These are phyloP conservation scores for Saccharata proteae DNA, from an alignment of 2,329 filamentous ascomycete species.

Conservation along the genomic window DNA sequence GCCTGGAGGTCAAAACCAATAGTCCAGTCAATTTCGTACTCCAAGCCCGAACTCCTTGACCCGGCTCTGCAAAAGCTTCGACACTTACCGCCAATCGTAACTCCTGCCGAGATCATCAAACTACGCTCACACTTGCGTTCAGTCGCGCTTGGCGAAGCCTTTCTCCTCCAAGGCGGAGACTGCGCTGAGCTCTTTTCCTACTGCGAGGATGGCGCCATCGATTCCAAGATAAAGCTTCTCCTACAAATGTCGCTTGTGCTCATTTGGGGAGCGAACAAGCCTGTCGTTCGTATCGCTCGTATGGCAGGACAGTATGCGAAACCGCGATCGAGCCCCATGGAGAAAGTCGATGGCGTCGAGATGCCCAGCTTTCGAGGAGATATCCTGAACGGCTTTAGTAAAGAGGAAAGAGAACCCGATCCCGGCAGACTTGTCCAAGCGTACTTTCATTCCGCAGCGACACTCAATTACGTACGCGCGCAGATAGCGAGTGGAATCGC, in stretches of 20 bases:
- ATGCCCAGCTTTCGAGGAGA: constrained; percentile 90
- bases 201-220: constrained; percentile 77
- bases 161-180: constrained; percentile 90
- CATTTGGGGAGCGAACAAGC: constrained; percentile 73
- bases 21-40: constrained; percentile 62
- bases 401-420: constrained; percentile 67
- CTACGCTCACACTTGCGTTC: constrained; percentile 70
- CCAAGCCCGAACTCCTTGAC: constrained; percentile 47
- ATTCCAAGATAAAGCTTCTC: constrained; percentile 92
- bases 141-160: constrained; percentile 81
- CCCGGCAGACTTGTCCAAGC: constrained; percentile 75
- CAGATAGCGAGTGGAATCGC: constrained; percentile 80
- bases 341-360: constrained; percentile 65
- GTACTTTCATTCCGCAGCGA: constrained; percentile 92
- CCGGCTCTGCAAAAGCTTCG: constrained; percentile 53
- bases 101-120: constrained; percentile 65
- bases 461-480: constrained; percentile 82
- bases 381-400: constrained; percentile 80
- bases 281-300: constrained; percentile 84
- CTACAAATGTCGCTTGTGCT: constrained; percentile 95
- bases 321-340: constrained; percentile 77
- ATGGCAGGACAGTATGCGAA: constrained; percentile 99
- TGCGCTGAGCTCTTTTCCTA: constrained; percentile 97
- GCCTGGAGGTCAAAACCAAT: constrained; percentile 72
- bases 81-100: constrained; percentile 64